A percentile compares a stretch with the other conserved stretches of the same genome.
These are phyloP conservation scores for Vanrija humicola DNA, from an alignment of 1,284 basidiomycete genomes.

Conservation along the genomic window DNA sequence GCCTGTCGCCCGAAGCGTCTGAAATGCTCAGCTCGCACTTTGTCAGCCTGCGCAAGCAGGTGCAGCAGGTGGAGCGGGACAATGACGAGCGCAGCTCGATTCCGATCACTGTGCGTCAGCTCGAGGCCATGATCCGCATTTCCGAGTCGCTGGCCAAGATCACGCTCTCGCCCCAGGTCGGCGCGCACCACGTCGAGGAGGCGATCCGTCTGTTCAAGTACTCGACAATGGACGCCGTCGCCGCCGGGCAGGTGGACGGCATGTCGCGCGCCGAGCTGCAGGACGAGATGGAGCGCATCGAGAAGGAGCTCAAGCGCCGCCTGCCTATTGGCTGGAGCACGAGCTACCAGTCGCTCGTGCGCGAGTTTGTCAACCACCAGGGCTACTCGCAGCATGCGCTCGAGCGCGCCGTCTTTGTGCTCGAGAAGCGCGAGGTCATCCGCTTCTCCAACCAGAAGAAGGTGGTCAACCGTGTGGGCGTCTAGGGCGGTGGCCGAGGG, in stretches of 20 bases:
- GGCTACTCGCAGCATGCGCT: slow-evolving; percentile 87
- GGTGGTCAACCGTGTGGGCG: slow-evolving; percentile 43
- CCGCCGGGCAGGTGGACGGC: slow-evolving; percentile 80
- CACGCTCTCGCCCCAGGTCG: slow-evolving; percentile 79
- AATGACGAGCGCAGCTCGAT: slow-evolving; percentile 97
- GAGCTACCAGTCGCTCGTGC: slow-evolving; percentile 87
- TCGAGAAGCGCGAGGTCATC: slow-evolving; percentile 94
- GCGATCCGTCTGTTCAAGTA: slow-evolving; percentile 97
- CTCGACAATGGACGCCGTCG: slow-evolving; percentile 98
- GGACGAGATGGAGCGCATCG: slow-evolving; percentile 89
- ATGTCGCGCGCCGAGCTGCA: slow-evolving; percentile 88
- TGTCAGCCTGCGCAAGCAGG: slow-evolving; percentile 87
- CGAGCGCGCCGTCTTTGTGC: slow-evolving; percentile 82
- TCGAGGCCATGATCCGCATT: slow-evolving; percentile 98
- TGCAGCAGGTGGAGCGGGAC: slow-evolving; percentile 93
- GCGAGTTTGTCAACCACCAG: slow-evolving; percentile 91
- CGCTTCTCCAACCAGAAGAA: slow-evolving; percentile 73
- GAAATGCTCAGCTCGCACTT: slow-evolving; percentile 98
- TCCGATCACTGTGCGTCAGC: slow-evolving; percentile 95
- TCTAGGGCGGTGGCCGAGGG: slow-evolving; percentile 18
- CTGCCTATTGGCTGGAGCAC: slow-evolving; percentile 97
- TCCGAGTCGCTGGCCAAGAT: slow-evolving; percentile 96
- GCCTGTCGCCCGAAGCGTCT: slow-evolving; percentile 85
- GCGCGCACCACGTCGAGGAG: slow-evolving; percentile 94
- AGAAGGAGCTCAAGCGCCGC: slow-evolving; percentile 81